Conservation (phyloP, 1,284 basidiomycete genomes). For the Austropuccinia psidii region DNA sequence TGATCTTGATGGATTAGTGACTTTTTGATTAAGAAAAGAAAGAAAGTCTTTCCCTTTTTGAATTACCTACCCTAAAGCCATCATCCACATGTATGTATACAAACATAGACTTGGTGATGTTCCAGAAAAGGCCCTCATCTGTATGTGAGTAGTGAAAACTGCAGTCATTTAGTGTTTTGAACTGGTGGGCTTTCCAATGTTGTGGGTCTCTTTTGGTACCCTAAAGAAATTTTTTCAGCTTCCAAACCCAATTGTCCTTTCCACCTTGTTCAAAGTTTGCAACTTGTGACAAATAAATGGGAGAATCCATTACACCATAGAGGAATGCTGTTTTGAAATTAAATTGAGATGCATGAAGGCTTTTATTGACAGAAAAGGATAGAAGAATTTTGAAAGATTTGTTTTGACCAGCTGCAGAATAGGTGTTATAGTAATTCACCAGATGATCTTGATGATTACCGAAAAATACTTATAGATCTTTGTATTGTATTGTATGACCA, state of each 20-base stretch:
- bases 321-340: slow-evolving; percentile 4
- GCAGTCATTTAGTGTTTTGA: too few species aligned
- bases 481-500: background rate
- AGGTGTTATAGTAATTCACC: background rate
- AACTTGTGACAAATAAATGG: slow-evolving; percentile 1
- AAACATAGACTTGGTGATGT: too few species aligned
- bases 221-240: background rate
- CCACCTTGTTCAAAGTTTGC: background rate
- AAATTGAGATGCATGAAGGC: background rate
- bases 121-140: too few species aligned
- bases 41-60: too few species aligned
- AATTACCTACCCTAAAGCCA: too few species aligned
- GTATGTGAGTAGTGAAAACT: too few species aligned
- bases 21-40: too few species aligned
- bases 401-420: background rate
- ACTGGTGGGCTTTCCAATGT: too few species aligned
- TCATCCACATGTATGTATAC: too few species aligned
- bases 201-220: background rate
- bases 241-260: background rate
- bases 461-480: slow-evolving; percentile 9
- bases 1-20: too few species aligned
- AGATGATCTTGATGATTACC: background rate
- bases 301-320: background rate
- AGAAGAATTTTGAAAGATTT: background rate
- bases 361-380: background rate